Conservation (phyloP, 2,329 filamentous ascomycete species). For the Trichophyton verrucosum region DNA sequence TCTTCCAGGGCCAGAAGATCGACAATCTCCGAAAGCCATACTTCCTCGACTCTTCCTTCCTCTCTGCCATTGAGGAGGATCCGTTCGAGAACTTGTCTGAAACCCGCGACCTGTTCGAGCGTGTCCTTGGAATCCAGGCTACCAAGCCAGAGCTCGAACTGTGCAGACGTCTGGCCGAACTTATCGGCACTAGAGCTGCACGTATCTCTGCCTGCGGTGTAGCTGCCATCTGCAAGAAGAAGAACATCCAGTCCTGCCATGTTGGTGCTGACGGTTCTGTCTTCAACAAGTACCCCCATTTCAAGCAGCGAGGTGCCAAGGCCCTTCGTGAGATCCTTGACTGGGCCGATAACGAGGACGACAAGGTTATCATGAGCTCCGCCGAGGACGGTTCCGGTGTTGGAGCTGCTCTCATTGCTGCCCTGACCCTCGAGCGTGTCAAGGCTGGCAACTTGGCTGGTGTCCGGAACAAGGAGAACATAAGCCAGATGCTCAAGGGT, state of each 20-base stretch:
- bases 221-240: slow-evolving; percentile 94
- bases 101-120: slow-evolving; percentile 68
- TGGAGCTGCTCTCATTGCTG: slow-evolving; percentile 88
- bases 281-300: slow-evolving; percentile 98
- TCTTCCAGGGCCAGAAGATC: slow-evolving; percentile 78
- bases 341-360: slow-evolving; percentile 74
- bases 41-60: slow-evolving; percentile 81
- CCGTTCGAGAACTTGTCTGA: slow-evolving; percentile 91
- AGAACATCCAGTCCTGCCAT: slow-evolving; percentile 74
- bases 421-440: slow-evolving; percentile 51
- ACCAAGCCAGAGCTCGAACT: slow-evolving; percentile 75
- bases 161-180: slow-evolving; percentile 73
- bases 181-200: slow-evolving; percentile 89
- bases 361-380: slow-evolving; percentile 75
- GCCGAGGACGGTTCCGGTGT: slow-evolving; percentile 96
- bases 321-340: slow-evolving; percentile 91
- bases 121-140: slow-evolving; percentile 58
- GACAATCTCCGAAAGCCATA: slow-evolving; percentile 72
- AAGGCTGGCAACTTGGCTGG: slow-evolving; percentile 48
- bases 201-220: slow-evolving; percentile 90
- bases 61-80: slow-evolving; percentile 87
- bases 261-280: slow-evolving; percentile 95
- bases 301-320: slow-evolving; percentile 81
- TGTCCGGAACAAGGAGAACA: slow-evolving; percentile 39
- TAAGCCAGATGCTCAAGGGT: slow-evolving; percentile 14